phyloP scores from a whole-genome alignment of 169 alveolate species.

The Plasmodium reichenowi region DNA sequence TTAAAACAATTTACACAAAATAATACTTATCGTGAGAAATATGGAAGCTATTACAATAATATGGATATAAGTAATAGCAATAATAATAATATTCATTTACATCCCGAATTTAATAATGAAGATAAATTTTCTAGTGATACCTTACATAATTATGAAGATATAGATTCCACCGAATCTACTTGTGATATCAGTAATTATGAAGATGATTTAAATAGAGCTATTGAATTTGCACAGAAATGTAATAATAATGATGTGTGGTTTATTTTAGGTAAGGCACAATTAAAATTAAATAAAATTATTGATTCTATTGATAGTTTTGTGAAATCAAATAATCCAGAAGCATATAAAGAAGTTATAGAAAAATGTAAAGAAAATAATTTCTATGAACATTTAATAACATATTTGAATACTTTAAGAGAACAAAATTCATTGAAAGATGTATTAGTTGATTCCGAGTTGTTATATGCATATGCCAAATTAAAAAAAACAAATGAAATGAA shows the following conservation, averaged over 20 bases:
- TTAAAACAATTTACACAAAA: conserved; percentile 4
- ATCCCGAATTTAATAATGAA: neutral
- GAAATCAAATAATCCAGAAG: conserved; percentile 70
- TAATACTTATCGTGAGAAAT: conserved; percentile 3
- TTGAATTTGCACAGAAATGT: conserved; percentile 88
- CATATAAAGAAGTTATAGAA: conserved; percentile 75
- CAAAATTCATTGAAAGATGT: conserved; percentile 76
- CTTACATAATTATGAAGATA: conserved; percentile 74
- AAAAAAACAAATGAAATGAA: conserved; percentile 72
- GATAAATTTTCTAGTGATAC: conserved; percentile 7
- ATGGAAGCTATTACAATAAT: conserved; percentile 1
- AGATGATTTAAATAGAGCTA: conserved; percentile 88
- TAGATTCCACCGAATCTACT: conserved; percentile 62
- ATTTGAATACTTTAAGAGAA: conserved; percentile 79
- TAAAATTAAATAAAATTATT: conserved; percentile 88
- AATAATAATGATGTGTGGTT: conserved; percentile 94
- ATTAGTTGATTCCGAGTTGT: conserved; percentile 62
- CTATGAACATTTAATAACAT: conserved; percentile 80
- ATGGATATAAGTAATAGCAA: neutral
- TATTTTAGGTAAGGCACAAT: conserved; percentile 96
- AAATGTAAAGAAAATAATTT: conserved; percentile 78
- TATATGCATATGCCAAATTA: conserved; percentile 76
- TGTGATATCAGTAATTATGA: conserved; percentile 63
- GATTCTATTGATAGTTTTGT: conserved; percentile 97
- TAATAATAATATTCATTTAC: neutral